Percentiles rank a stretch among this genome's conserved stretches.
Conservation (phyloP, 306 rosid genomes). For the Hippophae rhamnoides region DNA sequence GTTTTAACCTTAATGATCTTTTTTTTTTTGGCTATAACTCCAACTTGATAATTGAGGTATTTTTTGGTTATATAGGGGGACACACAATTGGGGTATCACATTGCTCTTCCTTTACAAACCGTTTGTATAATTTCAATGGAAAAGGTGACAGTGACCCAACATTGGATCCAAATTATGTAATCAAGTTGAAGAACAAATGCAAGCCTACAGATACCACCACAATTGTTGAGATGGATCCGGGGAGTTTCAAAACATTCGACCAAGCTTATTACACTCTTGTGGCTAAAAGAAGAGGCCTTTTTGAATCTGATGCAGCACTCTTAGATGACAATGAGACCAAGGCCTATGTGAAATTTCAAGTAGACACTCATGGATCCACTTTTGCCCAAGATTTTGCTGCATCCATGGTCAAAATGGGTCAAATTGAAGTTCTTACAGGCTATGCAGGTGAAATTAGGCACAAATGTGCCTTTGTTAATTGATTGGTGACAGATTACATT, state of each 20-base stretch:
- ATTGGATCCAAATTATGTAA: constrained; percentile 14
- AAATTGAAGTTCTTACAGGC: constrained; percentile 36
- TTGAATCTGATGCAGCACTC: constrained; percentile 57
- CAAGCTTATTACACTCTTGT: constrained; percentile 28
- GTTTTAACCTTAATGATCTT: no score
- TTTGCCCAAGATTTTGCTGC: constrained; percentile 39
- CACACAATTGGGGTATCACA: constrained; percentile 34
- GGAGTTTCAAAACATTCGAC: constrained; percentile 26
- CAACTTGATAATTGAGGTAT: no score
- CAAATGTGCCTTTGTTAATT: constrained; percentile 40
- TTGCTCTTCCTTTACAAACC: constrained; percentile 18
- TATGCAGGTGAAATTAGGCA: constrained; percentile 40
- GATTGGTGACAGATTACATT: no score
- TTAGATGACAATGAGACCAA: constrained; percentile 20
- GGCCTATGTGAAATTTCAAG: constrained; percentile 2
- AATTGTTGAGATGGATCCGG: constrained; percentile 39
- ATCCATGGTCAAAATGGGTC: constrained; percentile 55
- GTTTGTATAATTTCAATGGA: constrained; percentile 36
- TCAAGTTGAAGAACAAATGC: constrained; percentile 8
- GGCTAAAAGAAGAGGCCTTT: constrained; percentile 40
- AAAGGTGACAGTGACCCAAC: constrained; percentile 29
- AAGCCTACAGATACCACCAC: constrained; percentile 17
- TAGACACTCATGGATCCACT: constrained; percentile 12
- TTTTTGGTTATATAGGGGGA: constrained; percentile 3
- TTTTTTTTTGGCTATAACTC: no score